Percentiles rank a stretch among this genome's conserved stretches.
Evolutionary conservation across 2,329 filamentous ascomycete species (phyloP).

Genomic region (Epichloe baconii): DNA sequence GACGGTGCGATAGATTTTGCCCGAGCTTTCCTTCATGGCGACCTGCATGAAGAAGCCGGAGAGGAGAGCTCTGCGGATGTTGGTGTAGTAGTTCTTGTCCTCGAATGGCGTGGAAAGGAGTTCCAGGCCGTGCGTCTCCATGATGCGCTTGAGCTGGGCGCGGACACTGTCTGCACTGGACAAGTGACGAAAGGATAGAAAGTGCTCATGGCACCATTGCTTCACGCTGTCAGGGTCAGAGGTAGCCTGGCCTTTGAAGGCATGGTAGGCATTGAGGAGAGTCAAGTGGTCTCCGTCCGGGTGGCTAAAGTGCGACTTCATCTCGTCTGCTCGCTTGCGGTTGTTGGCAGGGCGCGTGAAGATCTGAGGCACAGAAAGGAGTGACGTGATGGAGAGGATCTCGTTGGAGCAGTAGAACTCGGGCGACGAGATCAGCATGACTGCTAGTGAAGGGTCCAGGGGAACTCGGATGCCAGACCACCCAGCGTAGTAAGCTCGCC

Average conservation of each 20-base stretch:
- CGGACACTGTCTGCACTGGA: conserved; percentile 92
- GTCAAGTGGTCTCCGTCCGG: conserved; percentile 91
- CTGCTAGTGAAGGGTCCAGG: conserved; percentile 82
- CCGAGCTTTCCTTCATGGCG: conserved; percentile 77
- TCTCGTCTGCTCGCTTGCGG: conserved; percentile 87
- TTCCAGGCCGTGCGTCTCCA: conserved; percentile 83
- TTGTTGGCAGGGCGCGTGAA: conserved; percentile 79
- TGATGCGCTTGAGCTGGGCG: conserved; percentile 82
- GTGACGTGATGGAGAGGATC: conserved; percentile 84
- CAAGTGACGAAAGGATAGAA: conserved; percentile 76
- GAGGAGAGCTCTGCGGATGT: conserved; percentile 85
- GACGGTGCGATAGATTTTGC: conserved; percentile 87
- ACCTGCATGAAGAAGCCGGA: conserved; percentile 99
- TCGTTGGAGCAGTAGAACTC: conserved; percentile 99
- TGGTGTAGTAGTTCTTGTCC: conserved; percentile 95
- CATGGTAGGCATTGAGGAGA: conserved; percentile 94
- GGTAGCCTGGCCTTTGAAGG: conserved; percentile 65
- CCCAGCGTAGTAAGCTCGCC: conserved; percentile 83
- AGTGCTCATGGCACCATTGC: conserved; percentile 96
- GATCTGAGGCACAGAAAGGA: conserved; percentile 88
- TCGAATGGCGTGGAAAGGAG: conserved; percentile 82
- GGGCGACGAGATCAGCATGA: conserved; percentile 94
- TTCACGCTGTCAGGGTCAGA: conserved; percentile 55
- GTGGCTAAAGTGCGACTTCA: conserved; percentile 90
- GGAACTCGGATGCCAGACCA: conserved; percentile 83